Evolutionary conservation across 306 rosid genomes (phyloP).

Genomic region (Dryas drummondii): DNA sequence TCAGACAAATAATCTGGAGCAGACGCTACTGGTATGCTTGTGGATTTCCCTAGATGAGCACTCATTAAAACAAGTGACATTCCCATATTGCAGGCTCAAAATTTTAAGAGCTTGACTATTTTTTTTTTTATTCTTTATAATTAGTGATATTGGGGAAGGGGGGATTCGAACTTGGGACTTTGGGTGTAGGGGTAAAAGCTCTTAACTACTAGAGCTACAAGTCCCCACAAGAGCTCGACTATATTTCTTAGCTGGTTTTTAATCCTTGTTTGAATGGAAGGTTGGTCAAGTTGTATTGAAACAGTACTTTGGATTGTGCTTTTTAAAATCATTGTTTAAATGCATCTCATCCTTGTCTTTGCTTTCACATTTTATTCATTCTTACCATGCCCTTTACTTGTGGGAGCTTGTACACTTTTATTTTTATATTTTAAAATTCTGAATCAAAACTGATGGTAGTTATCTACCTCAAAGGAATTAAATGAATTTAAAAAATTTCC

Average conservation of each 20-base stretch:
- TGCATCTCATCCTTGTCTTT: not conserved
- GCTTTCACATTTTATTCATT: not conserved
- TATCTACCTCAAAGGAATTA: not conserved
- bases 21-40: constrained; percentile 73
- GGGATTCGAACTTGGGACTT: too few species aligned
- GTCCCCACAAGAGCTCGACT: too few species aligned
- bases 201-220: too few species aligned
- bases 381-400: not conserved
- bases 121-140: too few species aligned
- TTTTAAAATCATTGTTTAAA: not conserved
- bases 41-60: not conserved
- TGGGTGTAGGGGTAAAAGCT: too few species aligned
- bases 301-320: not conserved
- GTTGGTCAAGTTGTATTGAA: not conserved
- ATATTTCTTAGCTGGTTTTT: not conserved
- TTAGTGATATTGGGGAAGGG: too few species aligned
- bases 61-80: not conserved
- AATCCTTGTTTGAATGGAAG: constrained; percentile 8
- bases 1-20: constrained; percentile 84
- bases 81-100: not conserved
- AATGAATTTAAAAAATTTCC: not conserved
- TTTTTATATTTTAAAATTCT: not conserved
- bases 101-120: not conserved
- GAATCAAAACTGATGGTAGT: not conserved
- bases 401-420: not conserved